Evolutionary conservation across 2,329 filamentous ascomycete species (phyloP), one percentile per base, ranked within the genome.

Genomic region (Penicillium palitans): DNA sequence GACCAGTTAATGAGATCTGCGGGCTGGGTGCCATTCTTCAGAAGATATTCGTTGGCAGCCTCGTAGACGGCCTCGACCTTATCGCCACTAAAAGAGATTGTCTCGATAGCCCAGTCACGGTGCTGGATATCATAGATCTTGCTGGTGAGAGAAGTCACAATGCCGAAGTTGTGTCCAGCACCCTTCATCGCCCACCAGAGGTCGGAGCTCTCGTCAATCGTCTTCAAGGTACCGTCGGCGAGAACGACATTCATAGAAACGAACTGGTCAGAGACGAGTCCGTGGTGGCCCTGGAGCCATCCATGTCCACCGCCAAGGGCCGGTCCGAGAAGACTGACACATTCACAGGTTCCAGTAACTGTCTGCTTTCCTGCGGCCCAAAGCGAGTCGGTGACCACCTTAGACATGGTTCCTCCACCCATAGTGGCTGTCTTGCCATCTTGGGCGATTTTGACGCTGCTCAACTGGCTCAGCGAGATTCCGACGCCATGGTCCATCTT

Each of bases 241-340:
- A 84, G 74, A 0, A 85, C 82, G 1, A 86, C 65, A 24, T 81
- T 78, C 71, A 82, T 70, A 0, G 79, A 81, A 7, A 83, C 58
- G 37, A 85, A 78, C 51, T 86, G 79, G 60, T 87, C 84, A 0
- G 79, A 69, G 2, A 83, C 70, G 2, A 86, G 76, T 1, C 84
- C 83, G 58, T 85, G 72, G 31, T 74, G 77, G 1, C 84, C 82
- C 66, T 84, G 80, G 6, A 83, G 77, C 72, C 77, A 78, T 33
- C 84, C 83, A 67, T 84, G 80, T 4, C 85, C 84, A 55, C 85
- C 85, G 3, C 85, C 84, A 0, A 87, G 78, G 0, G 74, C 81
- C 0, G 81, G 82, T 0, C 79, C 81, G 1, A 81, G 61, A 41
- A 75, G 66, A 52, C 80, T 76, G 29, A 79, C 77, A 60, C 82